Evolutionary conservation across 2,329 filamentous ascomycete genomes (phyloP), one percentile per base, ranked within the genome.

Genomic region (Penicillium polonicum): DNA sequence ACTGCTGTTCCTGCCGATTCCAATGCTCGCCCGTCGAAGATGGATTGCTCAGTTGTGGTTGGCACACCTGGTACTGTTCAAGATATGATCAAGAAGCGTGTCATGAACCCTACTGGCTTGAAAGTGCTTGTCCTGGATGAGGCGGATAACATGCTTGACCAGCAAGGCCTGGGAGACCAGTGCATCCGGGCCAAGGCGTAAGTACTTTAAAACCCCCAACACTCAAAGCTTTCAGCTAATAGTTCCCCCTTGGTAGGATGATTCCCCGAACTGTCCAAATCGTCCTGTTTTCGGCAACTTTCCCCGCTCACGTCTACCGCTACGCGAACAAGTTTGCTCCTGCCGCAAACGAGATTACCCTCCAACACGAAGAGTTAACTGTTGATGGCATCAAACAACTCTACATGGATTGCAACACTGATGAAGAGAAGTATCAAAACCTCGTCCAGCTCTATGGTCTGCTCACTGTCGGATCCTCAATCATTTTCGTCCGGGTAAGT

Each of bases 91-190:
- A 88, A 88, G 69, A 86, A 88, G 68, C 84, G 86, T 64, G 84
- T 90, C 70, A 83, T 99, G 63, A 85, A 96, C 66, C 76, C 86
- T 0, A 85, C 83, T 19, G 78, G 86, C 57, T 81, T 99, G 65
- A 90, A 87, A 74, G 84, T 96, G 9, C 83, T 99, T 60, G 93
- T 97, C 55, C 83, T 99, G 52, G 94, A 99, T 70, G 94, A 99
- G 79, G 94, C 94, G 57, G 94, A 99, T 79, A 97, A 97, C 79
- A 99, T 99, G 94, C 80, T 99, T 59, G 94, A 97, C 71, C 89
- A 93, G 76, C 91, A 96, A 77, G 93, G 94, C 51, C 82, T 99
- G 55, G 94, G 94, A 52, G 94, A 97, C 58, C 94, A 99, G 78
- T 97, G 93, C 76, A 85, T 92, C 67, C 87, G 92, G 65, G 91